Conservation (phyloP, 768 basidiomycete genomes). For the Russula sp. region DNA sequence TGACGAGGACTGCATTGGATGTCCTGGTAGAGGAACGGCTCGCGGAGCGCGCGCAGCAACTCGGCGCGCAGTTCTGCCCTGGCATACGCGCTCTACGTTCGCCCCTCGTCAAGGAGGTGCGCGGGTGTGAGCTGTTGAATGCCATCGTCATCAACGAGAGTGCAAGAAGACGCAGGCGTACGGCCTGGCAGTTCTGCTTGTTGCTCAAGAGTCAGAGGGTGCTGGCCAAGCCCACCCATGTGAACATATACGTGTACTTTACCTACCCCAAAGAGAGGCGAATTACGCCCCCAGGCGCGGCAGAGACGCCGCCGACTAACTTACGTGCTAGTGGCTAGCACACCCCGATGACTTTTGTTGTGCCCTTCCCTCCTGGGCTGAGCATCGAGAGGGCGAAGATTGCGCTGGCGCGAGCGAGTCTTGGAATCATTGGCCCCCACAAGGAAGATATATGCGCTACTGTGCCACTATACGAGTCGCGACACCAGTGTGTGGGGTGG, state of each 20-base stretch:
- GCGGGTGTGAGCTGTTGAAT: constrained; percentile 86
- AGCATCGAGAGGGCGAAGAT: constrained; percentile 61
- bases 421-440: constrained; percentile 60
- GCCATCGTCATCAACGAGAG: constrained; percentile 89
- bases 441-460: constrained; percentile 58
- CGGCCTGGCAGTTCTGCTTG: constrained; percentile 95
- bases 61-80: constrained; percentile 78
- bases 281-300: constrained; percentile 54
- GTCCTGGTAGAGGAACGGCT: constrained; percentile 89
- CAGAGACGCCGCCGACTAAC: constrained; percentile 69
- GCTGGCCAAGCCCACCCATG: constrained; percentile 93
- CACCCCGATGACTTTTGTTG: constrained; percentile 77
- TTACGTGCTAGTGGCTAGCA: constrained; percentile 37
- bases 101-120: constrained; percentile 70
- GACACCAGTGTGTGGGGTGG: constrained; percentile 85
- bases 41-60: constrained; percentile 62
- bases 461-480: constrained; percentile 57
- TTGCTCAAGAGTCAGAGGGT: constrained; percentile 87
- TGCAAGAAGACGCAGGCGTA: constrained; percentile 66
- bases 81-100: constrained; percentile 54
- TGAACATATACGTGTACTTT: constrained; percentile 67
- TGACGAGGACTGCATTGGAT: constrained; percentile 84
- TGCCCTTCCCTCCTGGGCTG: constrained; percentile 73
- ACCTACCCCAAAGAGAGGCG: constrained; percentile 33
- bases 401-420: constrained; percentile 52